These are phyloP conservation scores for Trichoderma gamsii DNA, from an alignment of 495 filamentous ascomycete genomes.

Conservation along the genomic window DNA sequence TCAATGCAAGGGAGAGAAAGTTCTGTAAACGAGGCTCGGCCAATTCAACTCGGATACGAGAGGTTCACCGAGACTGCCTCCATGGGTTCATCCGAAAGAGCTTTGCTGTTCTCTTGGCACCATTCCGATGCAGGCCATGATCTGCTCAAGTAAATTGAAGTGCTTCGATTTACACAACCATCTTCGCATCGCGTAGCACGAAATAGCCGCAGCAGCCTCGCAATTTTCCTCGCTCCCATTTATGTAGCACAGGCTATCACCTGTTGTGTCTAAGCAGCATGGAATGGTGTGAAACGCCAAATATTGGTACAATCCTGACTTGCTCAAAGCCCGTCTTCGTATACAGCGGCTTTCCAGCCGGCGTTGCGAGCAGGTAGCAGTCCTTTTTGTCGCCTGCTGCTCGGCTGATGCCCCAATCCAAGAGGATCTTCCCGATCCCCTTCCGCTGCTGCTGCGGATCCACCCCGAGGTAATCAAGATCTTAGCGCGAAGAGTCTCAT, in stretches of 20 bases:
- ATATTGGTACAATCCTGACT: conserved; percentile 13
- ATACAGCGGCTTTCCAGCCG: conserved; percentile 16
- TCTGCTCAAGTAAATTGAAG: neutral
- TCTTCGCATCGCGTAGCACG: no score
- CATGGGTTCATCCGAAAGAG: neutral
- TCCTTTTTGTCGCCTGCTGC: conserved; percentile 20
- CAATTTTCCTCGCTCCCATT: no score
- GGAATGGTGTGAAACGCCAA: conserved; percentile 9
- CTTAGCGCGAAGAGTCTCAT: conserved; percentile 17
- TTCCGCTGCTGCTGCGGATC: conserved; percentile 28
- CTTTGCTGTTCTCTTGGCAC: neutral
- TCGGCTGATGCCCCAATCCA: conserved; percentile 37
- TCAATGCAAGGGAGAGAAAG: neutral
- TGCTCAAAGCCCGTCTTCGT: conserved; percentile 12
- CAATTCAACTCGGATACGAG: neutral
- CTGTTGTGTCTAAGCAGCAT: conserved; percentile 8
- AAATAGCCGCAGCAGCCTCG: no score
- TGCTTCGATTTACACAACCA: no score
- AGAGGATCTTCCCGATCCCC: conserved; percentile 31
- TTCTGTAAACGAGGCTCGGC: neutral
- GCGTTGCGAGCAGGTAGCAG: conserved; percentile 15
- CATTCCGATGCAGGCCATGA: neutral
- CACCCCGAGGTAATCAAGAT: conserved; percentile 28
- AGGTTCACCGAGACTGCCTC: neutral
- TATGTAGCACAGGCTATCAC: neutral